phyloP scores from a whole-genome alignment of 129 eudicot genomes.

The carrot (Daucus carota) region DH1_v3.0 NC_030382.2:41517501-41518000 shows the following conservation, averaged over 20 bases:
- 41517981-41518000: neutral
- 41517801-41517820: conserved; percentile 69
- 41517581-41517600: neutral
- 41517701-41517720: conserved; percentile 19
- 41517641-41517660: conserved; percentile 26
- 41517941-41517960: conserved; percentile 54
- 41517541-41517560: conserved; percentile 26
- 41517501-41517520: conserved; percentile 62
- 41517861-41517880: conserved; percentile 72
- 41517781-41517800: conserved; percentile 46
- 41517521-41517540: conserved; percentile 51
- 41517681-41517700: conserved; percentile 53
- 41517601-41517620: conserved; percentile 9
- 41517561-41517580: neutral
- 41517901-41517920: conserved; percentile 29
- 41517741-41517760: conserved; percentile 27
- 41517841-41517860: conserved; percentile 75
- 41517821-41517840: conserved; percentile 63
- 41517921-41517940: conserved; percentile 54
- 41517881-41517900: conserved; percentile 56
- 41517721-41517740: conserved; percentile 19
- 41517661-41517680: conserved; percentile 37
- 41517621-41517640: conserved; percentile 2
- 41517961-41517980: conserved; percentile 73
- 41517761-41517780: conserved; percentile 31